Evolutionary conservation across 306 rosid genomes (phyloP).

Genomic region (Hippophae tibetana): DNA sequence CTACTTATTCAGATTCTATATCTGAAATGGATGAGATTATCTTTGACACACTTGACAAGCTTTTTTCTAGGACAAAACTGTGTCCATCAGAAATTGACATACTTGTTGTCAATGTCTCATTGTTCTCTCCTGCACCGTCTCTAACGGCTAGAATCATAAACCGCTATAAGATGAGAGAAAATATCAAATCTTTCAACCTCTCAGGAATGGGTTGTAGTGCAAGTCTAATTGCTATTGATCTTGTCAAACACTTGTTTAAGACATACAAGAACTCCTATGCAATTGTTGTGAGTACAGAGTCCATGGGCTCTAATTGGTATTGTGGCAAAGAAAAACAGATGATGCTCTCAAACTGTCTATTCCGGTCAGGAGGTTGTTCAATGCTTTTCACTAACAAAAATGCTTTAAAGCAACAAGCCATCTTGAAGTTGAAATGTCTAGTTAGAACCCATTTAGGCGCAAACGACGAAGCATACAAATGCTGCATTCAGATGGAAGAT

Average conservation of each 20-base stretch:
- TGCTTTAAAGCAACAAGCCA: constrained; percentile 31
- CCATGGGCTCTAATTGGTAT: constrained; percentile 64
- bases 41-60: constrained; percentile 53
- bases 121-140: constrained; percentile 66
- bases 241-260: constrained; percentile 54
- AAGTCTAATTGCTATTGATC: constrained; percentile 52
- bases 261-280: constrained; percentile 28
- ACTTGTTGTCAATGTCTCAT: constrained; percentile 58
- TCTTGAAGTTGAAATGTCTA: constrained; percentile 56
- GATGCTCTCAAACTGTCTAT: constrained; percentile 70
- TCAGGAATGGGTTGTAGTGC: constrained; percentile 87
- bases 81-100: constrained; percentile 50
- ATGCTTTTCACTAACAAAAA: constrained; percentile 61
- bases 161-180: constrained; percentile 64
- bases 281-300: constrained; percentile 69
- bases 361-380: constrained; percentile 61
- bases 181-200: constrained; percentile 50
- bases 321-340: constrained; percentile 49
- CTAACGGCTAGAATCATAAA: constrained; percentile 59
- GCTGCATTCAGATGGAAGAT: constrained; percentile 70
- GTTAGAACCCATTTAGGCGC: constrained; percentile 59
- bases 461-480: constrained; percentile 56
- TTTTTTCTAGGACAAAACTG: constrained; percentile 29
- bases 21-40: constrained; percentile 56
- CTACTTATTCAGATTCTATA: constrained; percentile 25